A percentile compares a stretch with the other conserved stretches of the same genome.
These are phyloP conservation scores for Thermoascus crustaceus DNA, from an alignment of 2,329 filamentous ascomycete genomes.

Conservation along the genomic window DNA sequence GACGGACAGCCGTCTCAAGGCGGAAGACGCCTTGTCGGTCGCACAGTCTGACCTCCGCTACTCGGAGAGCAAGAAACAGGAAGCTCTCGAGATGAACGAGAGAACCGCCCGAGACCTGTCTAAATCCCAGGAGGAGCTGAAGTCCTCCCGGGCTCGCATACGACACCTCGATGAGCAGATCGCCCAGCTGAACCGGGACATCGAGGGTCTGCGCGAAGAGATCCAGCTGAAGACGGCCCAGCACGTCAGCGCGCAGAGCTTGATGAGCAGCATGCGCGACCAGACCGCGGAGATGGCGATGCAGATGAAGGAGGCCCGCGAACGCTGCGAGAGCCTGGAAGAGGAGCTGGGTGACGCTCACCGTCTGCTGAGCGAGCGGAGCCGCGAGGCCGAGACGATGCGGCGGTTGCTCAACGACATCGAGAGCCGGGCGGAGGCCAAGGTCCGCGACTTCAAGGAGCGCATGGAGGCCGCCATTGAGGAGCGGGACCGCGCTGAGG, in stretches of 20 bases:
- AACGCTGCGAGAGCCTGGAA: slow-evolving; percentile 75
- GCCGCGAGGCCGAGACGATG: slow-evolving; percentile 92
- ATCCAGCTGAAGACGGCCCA: slow-evolving; percentile 76
- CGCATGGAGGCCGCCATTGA: slow-evolving; percentile 86
- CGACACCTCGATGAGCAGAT: slow-evolving; percentile 69
- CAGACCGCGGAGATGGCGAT: slow-evolving; percentile 80
- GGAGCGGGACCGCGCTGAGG: slow-evolving; percentile 85
- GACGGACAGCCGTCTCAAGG: slow-evolving; percentile 58
- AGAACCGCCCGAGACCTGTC: slow-evolving; percentile 62
- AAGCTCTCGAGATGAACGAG: slow-evolving; percentile 65
- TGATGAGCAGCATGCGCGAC: slow-evolving; percentile 88
- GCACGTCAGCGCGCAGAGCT: slow-evolving; percentile 72
- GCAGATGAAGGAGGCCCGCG: slow-evolving; percentile 82
- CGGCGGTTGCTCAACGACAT: slow-evolving; percentile 77
- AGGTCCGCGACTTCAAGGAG: slow-evolving; percentile 80
- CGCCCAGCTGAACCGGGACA: slow-evolving; percentile 59
- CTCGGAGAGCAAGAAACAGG: slow-evolving; percentile 69
- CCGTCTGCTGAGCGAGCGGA: slow-evolving; percentile 75
- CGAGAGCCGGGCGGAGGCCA: slow-evolving; percentile 70
- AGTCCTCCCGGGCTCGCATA: slow-evolving; percentile 47
- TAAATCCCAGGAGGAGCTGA: slow-evolving; percentile 63
- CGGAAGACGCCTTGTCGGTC: slow-evolving; percentile 71
- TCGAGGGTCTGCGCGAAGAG: slow-evolving; percentile 64
- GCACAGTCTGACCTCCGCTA: slow-evolving; percentile 69
- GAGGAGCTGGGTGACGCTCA: slow-evolving; percentile 89